phyloP scores from a whole-genome alignment of 768 basidiomycete genomes.

The Podaxis pistillaris region DNA sequence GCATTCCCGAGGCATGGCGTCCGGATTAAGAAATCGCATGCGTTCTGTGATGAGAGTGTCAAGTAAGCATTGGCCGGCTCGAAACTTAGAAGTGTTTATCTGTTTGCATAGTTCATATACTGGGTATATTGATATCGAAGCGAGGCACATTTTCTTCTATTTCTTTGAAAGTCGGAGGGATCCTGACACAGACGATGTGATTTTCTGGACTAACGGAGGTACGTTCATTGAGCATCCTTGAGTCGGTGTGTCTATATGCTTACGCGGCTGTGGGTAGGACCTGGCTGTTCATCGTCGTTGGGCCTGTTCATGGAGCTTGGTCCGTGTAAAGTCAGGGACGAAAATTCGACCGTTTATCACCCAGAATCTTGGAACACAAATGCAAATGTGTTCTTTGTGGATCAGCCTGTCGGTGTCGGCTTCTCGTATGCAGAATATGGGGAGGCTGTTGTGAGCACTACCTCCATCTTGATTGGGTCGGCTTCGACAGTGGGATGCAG shows the following conservation, averaged over 20 bases:
- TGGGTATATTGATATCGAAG: slow-evolving; percentile 65
- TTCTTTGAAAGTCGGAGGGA: slow-evolving; percentile 72
- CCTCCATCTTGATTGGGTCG: not conserved
- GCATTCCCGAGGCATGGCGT: slow-evolving; percentile 50
- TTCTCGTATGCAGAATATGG: slow-evolving; percentile 67
- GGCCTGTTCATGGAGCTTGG: slow-evolving; percentile 29
- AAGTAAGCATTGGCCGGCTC: slow-evolving; percentile 29
- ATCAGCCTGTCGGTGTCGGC: slow-evolving; percentile 60
- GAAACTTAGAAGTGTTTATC: not conserved
- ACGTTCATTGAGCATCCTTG: not conserved
- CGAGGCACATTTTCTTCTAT: slow-evolving; percentile 71
- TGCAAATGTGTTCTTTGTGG: slow-evolving; percentile 62
- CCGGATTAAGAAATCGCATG: slow-evolving; percentile 53
- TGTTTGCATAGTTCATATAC: slow-evolving; percentile 46
- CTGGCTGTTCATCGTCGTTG: slow-evolving; percentile 12
- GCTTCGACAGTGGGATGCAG: slow-evolving; percentile 26
- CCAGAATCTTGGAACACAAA: slow-evolving; percentile 68
- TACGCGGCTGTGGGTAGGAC: not conserved
- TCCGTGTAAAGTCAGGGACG: slow-evolving; percentile 62
- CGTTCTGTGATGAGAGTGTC: slow-evolving; percentile 60
- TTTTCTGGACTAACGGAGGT: slow-evolving; percentile 57
- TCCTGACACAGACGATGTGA: slow-evolving; percentile 60
- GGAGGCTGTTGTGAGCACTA: slow-evolving; percentile 49
- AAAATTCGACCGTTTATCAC: slow-evolving; percentile 50
- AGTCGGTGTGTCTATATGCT: not conserved